phyloP scores from a whole-genome alignment of 225 moss, liverwort and hornwort species.

The Antitrichia curtipendula region DNA sequence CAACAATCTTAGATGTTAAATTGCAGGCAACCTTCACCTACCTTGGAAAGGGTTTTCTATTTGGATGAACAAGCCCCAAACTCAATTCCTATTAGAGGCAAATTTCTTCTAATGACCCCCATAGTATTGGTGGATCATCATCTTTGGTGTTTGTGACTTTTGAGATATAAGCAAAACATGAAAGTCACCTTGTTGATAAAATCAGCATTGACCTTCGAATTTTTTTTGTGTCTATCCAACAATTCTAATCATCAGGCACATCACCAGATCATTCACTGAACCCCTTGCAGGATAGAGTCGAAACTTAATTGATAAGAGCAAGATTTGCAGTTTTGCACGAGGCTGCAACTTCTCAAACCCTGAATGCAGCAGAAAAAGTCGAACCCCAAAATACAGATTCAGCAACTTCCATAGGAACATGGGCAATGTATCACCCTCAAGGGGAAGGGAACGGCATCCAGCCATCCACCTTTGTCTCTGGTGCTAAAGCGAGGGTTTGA shows the following conservation, averaged over 20 bases:
- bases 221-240: neutral
- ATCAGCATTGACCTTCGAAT: neutral
- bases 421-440: neutral
- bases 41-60: neutral
- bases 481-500: neutral
- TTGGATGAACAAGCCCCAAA: neutral
- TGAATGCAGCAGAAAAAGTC: neutral
- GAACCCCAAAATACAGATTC: neutral
- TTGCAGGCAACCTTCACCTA: neutral
- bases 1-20: too few species aligned
- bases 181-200: neutral
- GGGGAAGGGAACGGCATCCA: too few species aligned
- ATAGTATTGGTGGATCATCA: neutral
- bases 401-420: neutral
- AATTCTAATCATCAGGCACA: neutral
- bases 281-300: too few species aligned
- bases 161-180: neutral
- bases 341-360: neutral
- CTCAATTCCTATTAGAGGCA: neutral
- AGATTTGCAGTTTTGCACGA: neutral
- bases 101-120: too few species aligned
- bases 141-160: neutral
- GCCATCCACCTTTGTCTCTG: neutral
- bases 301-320: too few species aligned
- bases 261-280: too few species aligned